phyloP scores from a whole-genome alignment of 805 yeast species.

The Candida vartiovaarae region DNA sequence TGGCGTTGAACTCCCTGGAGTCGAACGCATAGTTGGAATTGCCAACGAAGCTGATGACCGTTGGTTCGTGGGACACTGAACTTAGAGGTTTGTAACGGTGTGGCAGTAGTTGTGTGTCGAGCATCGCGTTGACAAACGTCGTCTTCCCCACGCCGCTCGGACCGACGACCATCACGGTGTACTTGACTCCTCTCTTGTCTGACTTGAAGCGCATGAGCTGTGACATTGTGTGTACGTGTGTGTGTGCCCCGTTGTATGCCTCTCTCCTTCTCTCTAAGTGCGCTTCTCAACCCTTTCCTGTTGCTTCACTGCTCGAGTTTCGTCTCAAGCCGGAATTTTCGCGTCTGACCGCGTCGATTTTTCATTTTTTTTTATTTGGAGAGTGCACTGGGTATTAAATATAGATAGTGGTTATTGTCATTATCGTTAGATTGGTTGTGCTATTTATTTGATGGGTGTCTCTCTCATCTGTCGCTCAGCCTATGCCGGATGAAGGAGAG shows the following conservation, averaged over 20 bases:
- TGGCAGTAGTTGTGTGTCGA: conserved; percentile 55
- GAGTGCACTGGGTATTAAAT: too few species aligned
- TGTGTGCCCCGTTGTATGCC: too few species aligned
- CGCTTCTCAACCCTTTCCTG: too few species aligned
- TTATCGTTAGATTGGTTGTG: too few species aligned
- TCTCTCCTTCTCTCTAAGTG: too few species aligned
- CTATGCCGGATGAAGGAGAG: conserved; percentile 18
- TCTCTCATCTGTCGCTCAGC: conserved; percentile 3
- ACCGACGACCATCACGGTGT: conserved; percentile 69
- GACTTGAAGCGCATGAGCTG: conserved; percentile 1
- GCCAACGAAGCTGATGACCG: conserved; percentile 16
- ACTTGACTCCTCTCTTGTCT: conserved; percentile 55
- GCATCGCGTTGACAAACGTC: conserved; percentile 60
- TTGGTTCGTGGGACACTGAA: conserved; percentile 22
- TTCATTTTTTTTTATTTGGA: too few species aligned
- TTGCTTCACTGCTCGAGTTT: too few species aligned
- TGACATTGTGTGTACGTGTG: neutral
- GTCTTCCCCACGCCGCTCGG: conserved; percentile 74
- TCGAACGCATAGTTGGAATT: conserved; percentile 39
- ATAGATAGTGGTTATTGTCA: too few species aligned
- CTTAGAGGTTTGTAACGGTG: conserved; percentile 45
- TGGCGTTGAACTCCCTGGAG: conserved; percentile 56
- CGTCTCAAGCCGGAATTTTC: too few species aligned
- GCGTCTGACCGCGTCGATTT: too few species aligned
- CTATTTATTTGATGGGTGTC: too few species aligned